Conservation (phyloP, 805 yeast genomes). For the Candida peoriensis region DNA sequence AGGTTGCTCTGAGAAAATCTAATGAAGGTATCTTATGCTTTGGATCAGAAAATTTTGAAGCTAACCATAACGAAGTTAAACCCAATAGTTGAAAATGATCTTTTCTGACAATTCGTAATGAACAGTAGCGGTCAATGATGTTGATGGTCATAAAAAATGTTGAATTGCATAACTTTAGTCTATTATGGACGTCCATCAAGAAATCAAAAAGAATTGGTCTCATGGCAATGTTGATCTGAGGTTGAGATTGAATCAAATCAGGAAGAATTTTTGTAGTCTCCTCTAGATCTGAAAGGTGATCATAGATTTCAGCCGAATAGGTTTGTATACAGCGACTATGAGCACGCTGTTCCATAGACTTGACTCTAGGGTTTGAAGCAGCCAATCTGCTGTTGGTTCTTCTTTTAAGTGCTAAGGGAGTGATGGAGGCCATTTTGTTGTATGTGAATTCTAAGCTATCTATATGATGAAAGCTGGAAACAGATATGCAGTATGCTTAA, state of each 20-base stretch:
- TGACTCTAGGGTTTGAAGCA: conserved; percentile 36
- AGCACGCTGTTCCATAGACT: conserved; percentile 42
- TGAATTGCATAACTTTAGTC: conserved; percentile 55
- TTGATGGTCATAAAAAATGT: conserved; percentile 65
- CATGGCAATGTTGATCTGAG: conserved; percentile 45
- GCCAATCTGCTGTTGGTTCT: conserved; percentile 19
- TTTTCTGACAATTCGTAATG: conserved; percentile 70
- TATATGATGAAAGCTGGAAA: too few species aligned
- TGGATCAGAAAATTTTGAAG: conserved; percentile 70
- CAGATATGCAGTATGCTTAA: too few species aligned
- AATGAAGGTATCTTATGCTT: conserved; percentile 58
- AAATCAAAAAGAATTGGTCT: conserved; percentile 80
- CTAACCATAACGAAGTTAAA: conserved; percentile 85
- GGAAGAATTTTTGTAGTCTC: conserved; percentile 23
- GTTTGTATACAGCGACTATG: conserved; percentile 40
- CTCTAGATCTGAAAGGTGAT: conserved; percentile 32
- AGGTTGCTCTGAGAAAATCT: conserved; percentile 46
- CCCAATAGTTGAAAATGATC: conserved; percentile 85
- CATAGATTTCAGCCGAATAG: conserved; percentile 38
- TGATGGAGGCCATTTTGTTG: conserved; percentile 9
- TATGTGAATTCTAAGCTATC: background rate
- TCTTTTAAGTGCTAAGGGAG: conserved; percentile 22
- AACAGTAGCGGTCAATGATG: conserved; percentile 81
- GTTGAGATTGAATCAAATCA: conserved; percentile 30
- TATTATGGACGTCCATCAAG: conserved; percentile 64